Evolutionary conservation across 768 basidiomycete species (phyloP).

Genomic region (Lactarius deliciosus): DNA sequence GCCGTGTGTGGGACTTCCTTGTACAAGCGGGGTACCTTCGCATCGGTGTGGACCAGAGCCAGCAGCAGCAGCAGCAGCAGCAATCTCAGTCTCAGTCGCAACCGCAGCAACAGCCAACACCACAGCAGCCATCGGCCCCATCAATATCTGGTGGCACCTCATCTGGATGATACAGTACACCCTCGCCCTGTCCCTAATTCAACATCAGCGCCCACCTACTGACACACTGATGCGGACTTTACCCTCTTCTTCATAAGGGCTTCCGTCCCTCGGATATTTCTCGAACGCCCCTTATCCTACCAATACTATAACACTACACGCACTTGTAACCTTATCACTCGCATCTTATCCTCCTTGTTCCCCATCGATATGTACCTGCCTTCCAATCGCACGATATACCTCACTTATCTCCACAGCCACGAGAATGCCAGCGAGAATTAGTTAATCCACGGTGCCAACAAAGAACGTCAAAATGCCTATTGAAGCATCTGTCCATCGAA

Average conservation of each 20-base stretch:
- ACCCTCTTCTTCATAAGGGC: not conserved
- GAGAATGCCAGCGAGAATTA: not conserved
- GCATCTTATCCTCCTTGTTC: constrained; percentile 26
- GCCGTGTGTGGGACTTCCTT: constrained; percentile 90
- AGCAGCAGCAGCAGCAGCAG: constrained; percentile 36
- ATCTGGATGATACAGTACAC: constrained; percentile 18
- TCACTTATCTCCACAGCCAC: not conserved
- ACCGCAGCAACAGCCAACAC: constrained; percentile 13
- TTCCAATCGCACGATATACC: constrained; percentile 15
- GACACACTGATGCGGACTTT: not conserved
- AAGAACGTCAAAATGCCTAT: constrained; percentile 3
- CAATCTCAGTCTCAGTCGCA: constrained; percentile 6
- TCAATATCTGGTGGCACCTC: constrained; percentile 18
- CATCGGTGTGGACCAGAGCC: constrained; percentile 41
- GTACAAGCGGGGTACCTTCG: constrained; percentile 82
- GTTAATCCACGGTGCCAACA: not conserved
- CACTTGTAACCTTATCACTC: constrained; percentile 32
- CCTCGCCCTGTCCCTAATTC: not conserved
- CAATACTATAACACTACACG: constrained; percentile 14
- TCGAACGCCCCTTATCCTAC: not conserved
- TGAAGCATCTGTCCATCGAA: not conserved
- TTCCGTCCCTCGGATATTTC: not conserved
- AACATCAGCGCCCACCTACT: not conserved
- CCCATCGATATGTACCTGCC: constrained; percentile 20
- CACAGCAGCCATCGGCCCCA: constrained; percentile 16